Base-by-base conservation (phyloP, 2,329 filamentous ascomycete genomes). In the Fusarium chlamydosporum region DNA sequence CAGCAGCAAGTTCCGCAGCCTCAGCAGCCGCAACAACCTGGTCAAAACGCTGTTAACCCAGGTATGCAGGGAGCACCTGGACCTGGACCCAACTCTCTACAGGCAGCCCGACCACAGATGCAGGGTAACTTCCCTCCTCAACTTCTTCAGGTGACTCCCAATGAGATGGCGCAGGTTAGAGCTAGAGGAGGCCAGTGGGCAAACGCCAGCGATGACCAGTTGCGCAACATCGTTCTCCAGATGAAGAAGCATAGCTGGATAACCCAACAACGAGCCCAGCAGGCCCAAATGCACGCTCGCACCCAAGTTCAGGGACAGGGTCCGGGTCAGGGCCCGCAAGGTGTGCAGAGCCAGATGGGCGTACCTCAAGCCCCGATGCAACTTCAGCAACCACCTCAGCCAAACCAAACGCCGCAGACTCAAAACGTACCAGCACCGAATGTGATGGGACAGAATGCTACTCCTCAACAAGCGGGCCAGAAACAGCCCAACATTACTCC, bases 301-400 rank as follows among this genome's bases (percentile, higher is more conserved):
- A 61, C 38, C 10, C 61, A 81, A 40, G 79, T 75, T 6, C 80
- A 48, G 23, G 23, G 23, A 23, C 23, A 23, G 23, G 23, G 23
- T 6, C 23, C 5, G 29, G 47, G 23, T 6, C 23, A 23, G 29
- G 47, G 51, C 23, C 76, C 78, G 42, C 68, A 56, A 48, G 75
- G 77, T 35, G 75, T 74, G 6, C 77, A 81, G 61, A 78, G 76
- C 27, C 81, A 81, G 26, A 80, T 84, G 75, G 8, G 82, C 29
- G 75, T 78, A 4, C 84, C 84, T 50, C 85, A 83, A 66, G 80
- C 80, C 4, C 85, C 85, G 56, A 85, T 86, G 66, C 84, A 86
- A 60, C 78, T 86, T 10, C 86, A 87, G 61, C 85, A 86, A 60
- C 83, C 81, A 45, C 56, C 61, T 81, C 86, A 88, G 67, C 72